Percentiles rank a stretch among this genome's conserved stretches.
These are phyloP conservation scores for Bonia amplexicaulis DNA, from an alignment of 176 grass and related monocot species.

Conservation along the genomic window DNA sequence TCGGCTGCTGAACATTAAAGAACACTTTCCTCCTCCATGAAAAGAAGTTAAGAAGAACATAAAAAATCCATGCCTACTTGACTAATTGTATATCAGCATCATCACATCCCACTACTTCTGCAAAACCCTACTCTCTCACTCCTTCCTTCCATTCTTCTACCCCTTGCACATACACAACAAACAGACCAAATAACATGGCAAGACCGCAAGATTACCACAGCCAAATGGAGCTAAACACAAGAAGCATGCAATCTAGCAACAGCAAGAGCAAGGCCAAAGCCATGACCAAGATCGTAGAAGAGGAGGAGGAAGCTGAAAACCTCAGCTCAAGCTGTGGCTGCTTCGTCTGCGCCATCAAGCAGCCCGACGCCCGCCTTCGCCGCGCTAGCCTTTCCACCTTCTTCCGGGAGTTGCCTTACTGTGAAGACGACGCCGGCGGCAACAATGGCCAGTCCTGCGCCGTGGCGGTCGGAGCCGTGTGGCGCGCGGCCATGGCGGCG, in stretches of 20 bases:
- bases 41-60: conserved; percentile 47
- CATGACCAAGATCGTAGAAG: conserved; percentile 46
- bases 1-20: conserved; percentile 23
- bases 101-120: conserved; percentile 1
- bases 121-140: conserved; percentile 44
- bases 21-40: conserved; percentile 26
- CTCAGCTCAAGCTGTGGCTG: conserved; percentile 42
- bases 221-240: conserved; percentile 30
- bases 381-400: conserved; percentile 48
- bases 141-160: conserved; percentile 9
- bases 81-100: conserved; percentile 9
- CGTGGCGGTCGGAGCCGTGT: conserved; percentile 47
- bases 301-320: not conserved
- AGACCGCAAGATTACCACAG: not conserved
- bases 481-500: conserved; percentile 72
- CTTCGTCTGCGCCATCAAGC: conserved; percentile 71
- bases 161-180: not conserved
- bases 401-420: conserved; percentile 63
- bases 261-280: conserved; percentile 33
- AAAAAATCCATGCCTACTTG: conserved; percentile 29
- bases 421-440: conserved; percentile 11
- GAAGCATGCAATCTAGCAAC: conserved; percentile 8
- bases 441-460: conserved; percentile 22
- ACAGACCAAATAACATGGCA: not conserved
- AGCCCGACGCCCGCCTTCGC: conserved; percentile 45